Evolutionary conservation across 805 yeast genomes (phyloP), one percentile per base, ranked within the genome.

Genomic region (Candida hungchunana): DNA sequence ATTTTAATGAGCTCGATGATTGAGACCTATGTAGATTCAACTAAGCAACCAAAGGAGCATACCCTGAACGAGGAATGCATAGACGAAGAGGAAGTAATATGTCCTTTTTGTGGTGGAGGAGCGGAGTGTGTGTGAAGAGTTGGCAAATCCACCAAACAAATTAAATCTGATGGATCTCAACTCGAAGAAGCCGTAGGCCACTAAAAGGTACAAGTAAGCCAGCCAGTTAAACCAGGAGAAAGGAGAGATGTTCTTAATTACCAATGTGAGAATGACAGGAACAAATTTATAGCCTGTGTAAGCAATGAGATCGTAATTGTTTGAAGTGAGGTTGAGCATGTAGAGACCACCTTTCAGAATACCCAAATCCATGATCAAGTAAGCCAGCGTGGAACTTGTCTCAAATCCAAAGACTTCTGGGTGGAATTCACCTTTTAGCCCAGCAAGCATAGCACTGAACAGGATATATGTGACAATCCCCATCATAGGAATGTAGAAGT

Each of bases 251-350:
- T 67, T 69, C 44, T 75, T 79, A 47, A 74, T 56, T 27, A 79
- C 55, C 48, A 81, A 61, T 34, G 75, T 64, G n/a, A 73, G 56
- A 13, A 80, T 71, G 43, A 82, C 69, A 7, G 95, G 86, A 26
- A 94, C 87, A 56, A 87, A 94, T 59, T 93, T 93, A 69, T 93
- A 94, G 24, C 97, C 97, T 33, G 89, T 80, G 62, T 86, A 93
- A 42, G 95, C 81, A 8, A 85, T 73, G 42, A 93, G 66, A 58
- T 93, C 99, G 71, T 89, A 79, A 26, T 85, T 58, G 48, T 79
- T 83, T 10, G 83, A 73, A 12, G 75, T 73, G 36, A 86, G 78
- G 41, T 75, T 76, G 41, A 93, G 69, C 31, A 90, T 66, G 61
- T 90, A 93, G 39, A 94, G 73, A 2, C 95, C 95, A 27, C 86